Conservation (phyloP, 192 early-diverging fungal genomes). For the Thamnidium elegans region DNA sequence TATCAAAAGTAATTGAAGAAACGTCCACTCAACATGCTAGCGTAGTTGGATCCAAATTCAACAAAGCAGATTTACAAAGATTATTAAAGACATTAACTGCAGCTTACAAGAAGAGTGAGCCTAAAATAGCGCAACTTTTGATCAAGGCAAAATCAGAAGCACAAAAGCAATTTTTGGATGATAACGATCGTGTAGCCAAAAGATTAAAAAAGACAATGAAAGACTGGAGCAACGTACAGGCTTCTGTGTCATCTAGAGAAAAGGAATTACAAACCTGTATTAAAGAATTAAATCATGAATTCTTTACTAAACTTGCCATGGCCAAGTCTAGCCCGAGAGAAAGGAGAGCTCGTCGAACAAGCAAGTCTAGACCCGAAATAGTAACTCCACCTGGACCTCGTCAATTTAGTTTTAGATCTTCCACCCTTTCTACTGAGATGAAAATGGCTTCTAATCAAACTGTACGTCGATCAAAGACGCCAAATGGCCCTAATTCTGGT, state of each 20-base stretch:
- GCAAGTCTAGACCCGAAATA: neutral
- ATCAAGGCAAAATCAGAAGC: slow-evolving; percentile 18
- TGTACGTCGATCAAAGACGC: slow-evolving; percentile 14
- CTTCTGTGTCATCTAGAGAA: slow-evolving; percentile 36
- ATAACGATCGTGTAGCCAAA: slow-evolving; percentile 34
- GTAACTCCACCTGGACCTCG: neutral
- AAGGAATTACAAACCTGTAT: slow-evolving; percentile 42
- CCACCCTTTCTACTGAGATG: slow-evolving; percentile 15
- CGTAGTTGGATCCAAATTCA: slow-evolving; percentile 23
- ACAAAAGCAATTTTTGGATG: slow-evolving; percentile 28
- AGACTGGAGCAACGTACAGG: slow-evolving; percentile 43
- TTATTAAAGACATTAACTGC: slow-evolving; percentile 22
- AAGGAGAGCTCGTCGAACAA: neutral
- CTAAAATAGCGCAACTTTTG: slow-evolving; percentile 12
- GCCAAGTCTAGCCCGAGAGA: slow-evolving; percentile 14
- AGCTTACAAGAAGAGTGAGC: slow-evolving; percentile 13
- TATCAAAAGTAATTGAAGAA: slow-evolving; percentile 29
- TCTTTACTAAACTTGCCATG: slow-evolving; percentile 33
- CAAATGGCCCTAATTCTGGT: neutral
- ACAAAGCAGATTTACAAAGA: slow-evolving; percentile 33
- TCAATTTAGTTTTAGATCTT: slow-evolving; percentile 12
- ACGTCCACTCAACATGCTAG: slow-evolving; percentile 28
- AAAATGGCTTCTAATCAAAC: slow-evolving; percentile 5
- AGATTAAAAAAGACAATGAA: slow-evolving; percentile 43
- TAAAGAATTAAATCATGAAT: slow-evolving; percentile 32